Evolutionary conservation across 257 asterid genomes (phyloP).

Genomic region (Penstemon eatonii): DNA sequence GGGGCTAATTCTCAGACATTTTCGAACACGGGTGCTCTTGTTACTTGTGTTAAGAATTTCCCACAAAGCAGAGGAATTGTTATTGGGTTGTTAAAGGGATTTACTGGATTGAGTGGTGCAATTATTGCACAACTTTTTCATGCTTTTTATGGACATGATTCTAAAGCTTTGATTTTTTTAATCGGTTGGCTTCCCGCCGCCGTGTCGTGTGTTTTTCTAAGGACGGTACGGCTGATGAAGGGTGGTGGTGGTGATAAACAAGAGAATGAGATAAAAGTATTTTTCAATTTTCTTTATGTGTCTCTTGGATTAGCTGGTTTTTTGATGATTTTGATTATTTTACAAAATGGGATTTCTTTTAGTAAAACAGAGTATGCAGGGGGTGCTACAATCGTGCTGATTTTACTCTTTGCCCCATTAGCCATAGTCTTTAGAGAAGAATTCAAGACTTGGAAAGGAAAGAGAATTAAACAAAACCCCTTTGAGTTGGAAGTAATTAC

Average conservation of each 20-base stretch:
- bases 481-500: conserved; percentile 13
- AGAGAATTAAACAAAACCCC: neutral
- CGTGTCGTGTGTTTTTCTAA: conserved; percentile 43
- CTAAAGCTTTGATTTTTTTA: conserved; percentile 45
- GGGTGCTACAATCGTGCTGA: conserved; percentile 40
- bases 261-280: conserved; percentile 32
- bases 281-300: conserved; percentile 42
- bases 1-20: conserved; percentile 70
- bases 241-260: neutral
- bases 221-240: conserved; percentile 41
- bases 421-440: conserved; percentile 43
- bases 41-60: conserved; percentile 67
- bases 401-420: conserved; percentile 42
- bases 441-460: conserved; percentile 33
- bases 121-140: conserved; percentile 56
- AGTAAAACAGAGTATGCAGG: conserved; percentile 8
- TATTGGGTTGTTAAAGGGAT: conserved; percentile 55
- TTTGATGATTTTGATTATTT: conserved; percentile 38
- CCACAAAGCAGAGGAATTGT: conserved; percentile 64
- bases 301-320: conserved; percentile 50
- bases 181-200: conserved; percentile 68
- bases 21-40: conserved; percentile 61
- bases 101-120: conserved; percentile 69
- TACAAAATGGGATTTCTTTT: conserved; percentile 36
- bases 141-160: conserved; percentile 47